Evolutionary conservation across 208 protist genomes (phyloP), one percentile per base, ranked within the genome.

Genomic region (Crithidia sp.): DNA sequence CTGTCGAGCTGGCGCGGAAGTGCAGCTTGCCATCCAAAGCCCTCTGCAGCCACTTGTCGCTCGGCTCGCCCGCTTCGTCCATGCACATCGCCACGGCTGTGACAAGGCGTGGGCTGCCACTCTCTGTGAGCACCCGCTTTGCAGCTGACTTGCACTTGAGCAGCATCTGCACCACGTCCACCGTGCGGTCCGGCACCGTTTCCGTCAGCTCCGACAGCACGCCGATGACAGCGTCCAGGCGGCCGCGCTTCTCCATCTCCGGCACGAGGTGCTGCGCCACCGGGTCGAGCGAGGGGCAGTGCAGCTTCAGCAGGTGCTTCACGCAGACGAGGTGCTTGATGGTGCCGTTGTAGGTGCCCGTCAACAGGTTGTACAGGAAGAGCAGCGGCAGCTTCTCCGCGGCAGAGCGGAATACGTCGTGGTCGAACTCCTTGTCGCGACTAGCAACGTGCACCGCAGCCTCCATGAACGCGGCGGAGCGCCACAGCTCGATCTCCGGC

Each of bases 11-110:
- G 9, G 90, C 81, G 57, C 93, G 89, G 69, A 91, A 92, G 69
- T 91, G 89, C 64, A 93, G 79, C 68, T 92, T 92, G 53, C 90
- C 90, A 50, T 94, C 88, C 41, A 97, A 79, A 19, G 93, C 89
- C 19, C 77, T 78, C 62, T 92, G 87, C 64, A 97, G 84, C 90
- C 90, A 95, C 66, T 89, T 85, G 60, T 97, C 89, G 64, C 84
- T 86, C 19, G 79, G 64, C 68, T 97, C 88, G n/a, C 81, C 80
- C 5, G 78, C 83, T 60, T 95, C 93, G 50, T 93, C 86, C 86
- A 94, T 93, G 83, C 93, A 95, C 84, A 95, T 94, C n/a, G 89
- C 90, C 47, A 95, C 81, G 9, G 87, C 90, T 14, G 92, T 90
- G n/a, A 93, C 87, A 45, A 97, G 74, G 17, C 90, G 89, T 10